Evolutionary conservation across 257 asterid species (phyloP).

Genomic region (Euphrasia confusa): DNA sequence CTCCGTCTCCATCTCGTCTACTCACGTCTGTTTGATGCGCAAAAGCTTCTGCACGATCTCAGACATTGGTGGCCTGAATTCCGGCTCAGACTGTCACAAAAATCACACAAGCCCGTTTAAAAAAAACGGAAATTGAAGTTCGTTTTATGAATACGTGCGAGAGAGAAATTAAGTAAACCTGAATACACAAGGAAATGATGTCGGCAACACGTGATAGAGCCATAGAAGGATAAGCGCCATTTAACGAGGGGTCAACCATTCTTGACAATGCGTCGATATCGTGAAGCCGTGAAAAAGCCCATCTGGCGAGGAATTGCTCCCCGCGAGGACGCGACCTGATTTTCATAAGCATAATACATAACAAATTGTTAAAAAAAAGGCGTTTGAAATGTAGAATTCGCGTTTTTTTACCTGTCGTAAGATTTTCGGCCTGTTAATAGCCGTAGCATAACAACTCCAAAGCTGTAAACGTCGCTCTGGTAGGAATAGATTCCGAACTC

Average conservation of each 20-base stretch:
- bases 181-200: slow-evolving; percentile 79
- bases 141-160: background rate
- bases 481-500: slow-evolving; percentile 66
- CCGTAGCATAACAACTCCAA: slow-evolving; percentile 83
- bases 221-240: slow-evolving; percentile 70
- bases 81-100: slow-evolving; percentile 69
- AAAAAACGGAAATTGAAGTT: background rate
- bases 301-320: slow-evolving; percentile 75
- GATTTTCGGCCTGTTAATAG: slow-evolving; percentile 87
- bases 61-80: slow-evolving; percentile 92
- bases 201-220: slow-evolving; percentile 89
- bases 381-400: background rate
- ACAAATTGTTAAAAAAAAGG: background rate
- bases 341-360: background rate
- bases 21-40: slow-evolving; percentile 35
- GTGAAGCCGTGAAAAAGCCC: slow-evolving; percentile 78
- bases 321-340: slow-evolving; percentile 70
- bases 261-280: slow-evolving; percentile 78
- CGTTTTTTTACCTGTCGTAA: slow-evolving; percentile 57
- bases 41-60: slow-evolving; percentile 78
- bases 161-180: slow-evolving; percentile 36
- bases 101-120: background rate
- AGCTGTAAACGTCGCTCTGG: slow-evolving; percentile 90
- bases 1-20: background rate
- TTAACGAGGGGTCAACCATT: slow-evolving; percentile 87